These are phyloP conservation scores for Gossypium ekmanianum DNA, from an alignment of 345 rosid genomes.

Conservation along the genomic window DNA sequence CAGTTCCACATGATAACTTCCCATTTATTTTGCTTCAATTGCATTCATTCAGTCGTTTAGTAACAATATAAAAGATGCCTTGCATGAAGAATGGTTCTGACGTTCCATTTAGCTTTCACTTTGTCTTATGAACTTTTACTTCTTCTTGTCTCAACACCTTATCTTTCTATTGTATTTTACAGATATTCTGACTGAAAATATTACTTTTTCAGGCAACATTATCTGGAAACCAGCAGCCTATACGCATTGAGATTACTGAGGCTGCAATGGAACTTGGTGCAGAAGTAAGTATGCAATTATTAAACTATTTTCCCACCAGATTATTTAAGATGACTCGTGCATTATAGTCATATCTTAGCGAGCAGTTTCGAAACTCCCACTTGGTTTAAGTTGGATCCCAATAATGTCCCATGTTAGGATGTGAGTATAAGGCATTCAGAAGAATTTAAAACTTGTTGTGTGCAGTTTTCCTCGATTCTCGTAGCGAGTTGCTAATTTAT, in stretches of 20 bases:
- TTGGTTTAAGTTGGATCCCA: neutral
- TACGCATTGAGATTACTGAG: slow-evolving; percentile 87
- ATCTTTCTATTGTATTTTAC: slow-evolving; percentile 1
- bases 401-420: neutral
- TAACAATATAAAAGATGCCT: neutral
- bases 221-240: slow-evolving; percentile 86
- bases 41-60: neutral
- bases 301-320: neutral
- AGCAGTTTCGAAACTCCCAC: neutral
- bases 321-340: neutral
- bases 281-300: slow-evolving; percentile 45
- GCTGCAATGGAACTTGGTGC: slow-evolving; percentile 94
- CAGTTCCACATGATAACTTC: neutral
- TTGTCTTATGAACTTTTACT: neutral
- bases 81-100: neutral
- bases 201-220: slow-evolving; percentile 55
- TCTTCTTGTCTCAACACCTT: neutral
- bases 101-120: neutral
- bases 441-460: neutral
- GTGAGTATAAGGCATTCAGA: neutral
- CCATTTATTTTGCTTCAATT: neutral
- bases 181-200: slow-evolving; percentile 4
- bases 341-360: neutral
- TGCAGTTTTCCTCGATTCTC: neutral
- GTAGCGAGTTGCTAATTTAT: neutral